Percentiles rank a stretch among this genome's conserved stretches.
These are phyloP conservation scores for Striga hermonthica DNA, from an alignment of 305 asterid genomes.

Conservation along the genomic window DNA sequence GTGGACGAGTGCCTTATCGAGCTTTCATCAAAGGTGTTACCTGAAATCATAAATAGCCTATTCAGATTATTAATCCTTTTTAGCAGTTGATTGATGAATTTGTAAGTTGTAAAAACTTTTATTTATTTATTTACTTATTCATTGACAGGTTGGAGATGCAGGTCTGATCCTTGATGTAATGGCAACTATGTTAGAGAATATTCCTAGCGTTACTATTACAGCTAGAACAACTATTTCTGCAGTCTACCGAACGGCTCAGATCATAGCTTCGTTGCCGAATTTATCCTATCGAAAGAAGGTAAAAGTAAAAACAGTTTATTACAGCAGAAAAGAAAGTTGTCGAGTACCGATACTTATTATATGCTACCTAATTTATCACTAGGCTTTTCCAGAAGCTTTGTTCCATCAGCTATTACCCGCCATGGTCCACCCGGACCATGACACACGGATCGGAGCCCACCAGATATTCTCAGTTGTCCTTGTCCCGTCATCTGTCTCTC, in stretches of 20 bases:
- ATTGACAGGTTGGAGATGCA: slow-evolving; percentile 75
- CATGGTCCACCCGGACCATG: slow-evolving; percentile 93
- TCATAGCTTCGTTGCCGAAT: slow-evolving; percentile 66
- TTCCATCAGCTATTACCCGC: slow-evolving; percentile 96
- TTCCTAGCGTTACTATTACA: slow-evolving; percentile 51
- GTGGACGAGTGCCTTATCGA: slow-evolving; percentile 82
- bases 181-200: slow-evolving; percentile 77
- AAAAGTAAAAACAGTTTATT: slow-evolving; percentile 1
- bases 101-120: neutral
- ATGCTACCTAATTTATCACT: slow-evolving; percentile 8
- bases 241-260: slow-evolving; percentile 74
- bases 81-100: no score
- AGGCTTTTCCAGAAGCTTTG: slow-evolving; percentile 97
- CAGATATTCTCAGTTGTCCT: slow-evolving; percentile 97
- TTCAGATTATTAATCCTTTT: neutral
- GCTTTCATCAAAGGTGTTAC: slow-evolving; percentile 87
- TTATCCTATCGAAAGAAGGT: slow-evolving; percentile 68
- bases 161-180: slow-evolving; percentile 78
- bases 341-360: neutral
- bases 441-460: slow-evolving; percentile 95
- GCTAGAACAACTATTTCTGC: slow-evolving; percentile 67
- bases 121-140: neutral
- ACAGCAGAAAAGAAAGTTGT: neutral
- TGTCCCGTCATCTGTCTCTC: slow-evolving; percentile 91
- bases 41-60: no score